A percentile compares a stretch with the other conserved stretches of the same genome.
Conservation (phyloP, 2,329 filamentous ascomycete genomes). For the Phialophora expanda region DNA sequence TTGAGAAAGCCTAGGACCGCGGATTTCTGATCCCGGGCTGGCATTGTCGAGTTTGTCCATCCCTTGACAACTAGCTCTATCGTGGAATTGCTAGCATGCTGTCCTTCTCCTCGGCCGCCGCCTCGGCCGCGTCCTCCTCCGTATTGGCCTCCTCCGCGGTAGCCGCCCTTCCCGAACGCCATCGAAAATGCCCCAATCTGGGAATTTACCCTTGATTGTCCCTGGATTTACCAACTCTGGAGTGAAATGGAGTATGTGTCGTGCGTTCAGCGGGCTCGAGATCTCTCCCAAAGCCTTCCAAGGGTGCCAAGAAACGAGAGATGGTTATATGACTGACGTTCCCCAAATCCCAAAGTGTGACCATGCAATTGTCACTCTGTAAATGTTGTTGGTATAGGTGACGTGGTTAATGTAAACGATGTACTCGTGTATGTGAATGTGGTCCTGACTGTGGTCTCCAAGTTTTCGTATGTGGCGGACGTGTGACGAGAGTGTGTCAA, state of each 20-base stretch:
- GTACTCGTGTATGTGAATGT: background rate
- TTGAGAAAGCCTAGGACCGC: constrained; percentile 72
- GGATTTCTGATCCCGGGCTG: constrained; percentile 64
- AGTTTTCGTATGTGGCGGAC: constrained; percentile 2
- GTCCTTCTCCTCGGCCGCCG: constrained; percentile 4
- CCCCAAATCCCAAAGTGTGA: background rate
- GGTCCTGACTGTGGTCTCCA: background rate
- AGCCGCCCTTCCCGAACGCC: constrained; percentile 12
- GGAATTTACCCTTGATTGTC: background rate
- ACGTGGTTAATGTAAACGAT: background rate
- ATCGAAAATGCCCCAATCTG: background rate
- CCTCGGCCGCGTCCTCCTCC: constrained; percentile 5
- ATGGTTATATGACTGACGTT: background rate
- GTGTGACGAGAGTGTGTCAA: background rate
- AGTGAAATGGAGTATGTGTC: background rate
- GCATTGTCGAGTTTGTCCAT: constrained; percentile 70
- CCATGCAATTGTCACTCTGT: background rate
- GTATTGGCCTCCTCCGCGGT: background rate
- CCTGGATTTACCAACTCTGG: background rate
- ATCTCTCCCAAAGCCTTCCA: background rate
- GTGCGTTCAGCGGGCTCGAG: background rate
- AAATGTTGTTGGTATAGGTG: background rate
- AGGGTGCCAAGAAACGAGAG: constrained; percentile 10
- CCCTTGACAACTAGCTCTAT: constrained; percentile 59
- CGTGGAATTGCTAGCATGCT: background rate